A percentile compares a stretch with the other conserved stretches of the same genome.
These are phyloP conservation scores for Candida insectorum DNA, from an alignment of 805 yeast species.

Conservation along the genomic window DNA sequence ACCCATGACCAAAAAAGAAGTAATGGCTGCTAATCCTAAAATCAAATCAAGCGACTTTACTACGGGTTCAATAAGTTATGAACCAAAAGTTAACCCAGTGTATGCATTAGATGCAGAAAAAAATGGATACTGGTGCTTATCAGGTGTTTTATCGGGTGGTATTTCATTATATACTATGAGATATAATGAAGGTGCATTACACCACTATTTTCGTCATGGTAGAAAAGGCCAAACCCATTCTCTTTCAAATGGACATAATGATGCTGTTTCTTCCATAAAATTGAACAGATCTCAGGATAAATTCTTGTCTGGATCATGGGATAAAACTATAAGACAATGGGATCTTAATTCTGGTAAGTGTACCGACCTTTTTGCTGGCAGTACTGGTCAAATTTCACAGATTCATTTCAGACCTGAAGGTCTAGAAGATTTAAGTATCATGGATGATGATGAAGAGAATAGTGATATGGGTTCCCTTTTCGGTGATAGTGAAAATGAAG, in stretches of 20 bases:
- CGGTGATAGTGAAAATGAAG: slow-evolving; percentile 42
- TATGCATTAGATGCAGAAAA: slow-evolving; percentile 81
- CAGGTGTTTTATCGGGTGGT: slow-evolving; percentile 85
- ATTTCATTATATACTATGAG: slow-evolving; percentile 80
- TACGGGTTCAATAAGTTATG: slow-evolving; percentile 40
- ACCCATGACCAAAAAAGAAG: slow-evolving; percentile 53
- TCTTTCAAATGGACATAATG: slow-evolving; percentile 50
- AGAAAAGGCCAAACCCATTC: slow-evolving; percentile 24
- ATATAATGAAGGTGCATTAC: slow-evolving; percentile 75
- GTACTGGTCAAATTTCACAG: slow-evolving; percentile 77
- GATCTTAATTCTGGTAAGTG: slow-evolving; percentile 73
- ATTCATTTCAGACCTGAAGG: slow-evolving; percentile 68
- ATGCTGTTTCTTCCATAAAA: slow-evolving; percentile 69
- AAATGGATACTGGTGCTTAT: slow-evolving; percentile 77
- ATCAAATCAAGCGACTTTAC: slow-evolving; percentile 32
- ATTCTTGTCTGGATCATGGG: slow-evolving; percentile 89
- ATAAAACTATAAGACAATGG: slow-evolving; percentile 75
- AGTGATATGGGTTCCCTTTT: slow-evolving; percentile 47
- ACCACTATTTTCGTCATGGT: slow-evolving; percentile 59
- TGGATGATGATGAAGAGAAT: slow-evolving; percentile 23
- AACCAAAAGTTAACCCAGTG: slow-evolving; percentile 76
- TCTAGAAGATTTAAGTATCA: slow-evolving; percentile 37
- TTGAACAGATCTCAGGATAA: slow-evolving; percentile 59
- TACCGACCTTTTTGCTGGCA: slow-evolving; percentile 46
- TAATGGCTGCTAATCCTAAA: slow-evolving; percentile 30